Conservation (phyloP, 2,329 filamentous ascomycete genomes). For the Apiospora koreana region DNA sequence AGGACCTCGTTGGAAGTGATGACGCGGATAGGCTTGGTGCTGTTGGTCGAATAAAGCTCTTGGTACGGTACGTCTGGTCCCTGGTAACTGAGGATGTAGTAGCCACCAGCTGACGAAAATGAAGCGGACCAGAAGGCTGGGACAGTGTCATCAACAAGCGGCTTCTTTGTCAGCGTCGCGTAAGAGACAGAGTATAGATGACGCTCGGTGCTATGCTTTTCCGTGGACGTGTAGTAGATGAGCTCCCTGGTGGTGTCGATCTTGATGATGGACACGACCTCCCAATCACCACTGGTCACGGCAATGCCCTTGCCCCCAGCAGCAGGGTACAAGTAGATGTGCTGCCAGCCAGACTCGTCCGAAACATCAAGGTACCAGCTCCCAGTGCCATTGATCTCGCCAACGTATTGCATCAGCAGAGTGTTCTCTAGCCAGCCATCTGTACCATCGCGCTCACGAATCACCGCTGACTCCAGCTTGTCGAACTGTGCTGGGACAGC, state of each 20-base stretch:
- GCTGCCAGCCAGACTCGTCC: conserved; percentile 65
- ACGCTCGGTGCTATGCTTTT: conserved; percentile 65
- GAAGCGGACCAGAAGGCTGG: conserved; percentile 64
- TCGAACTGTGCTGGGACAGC: conserved; percentile 44
- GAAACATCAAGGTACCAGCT: conserved; percentile 67
- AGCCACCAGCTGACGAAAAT: conserved; percentile 62
- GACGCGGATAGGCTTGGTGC: conserved; percentile 52
- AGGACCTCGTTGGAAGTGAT: conserved; percentile 62
- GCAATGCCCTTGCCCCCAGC: conserved; percentile 54
- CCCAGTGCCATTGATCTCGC: conserved; percentile 40
- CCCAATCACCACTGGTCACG: conserved; percentile 67
- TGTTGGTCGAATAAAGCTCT: conserved; percentile 62
- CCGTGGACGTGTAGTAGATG: conserved; percentile 66
- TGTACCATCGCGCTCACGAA: conserved; percentile 58
- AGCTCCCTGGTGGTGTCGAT: conserved; percentile 57
- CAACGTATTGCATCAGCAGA: conserved; percentile 56
- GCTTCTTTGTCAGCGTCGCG: conserved; percentile 50
- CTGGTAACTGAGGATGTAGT: conserved; percentile 65
- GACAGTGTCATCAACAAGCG: conserved; percentile 62
- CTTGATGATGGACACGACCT: conserved; percentile 60
- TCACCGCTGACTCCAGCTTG: conserved; percentile 38
- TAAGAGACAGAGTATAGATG: conserved; percentile 69
- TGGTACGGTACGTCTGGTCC: conserved; percentile 71
- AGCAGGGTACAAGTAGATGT: conserved; percentile 65
- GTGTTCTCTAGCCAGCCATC: conserved; percentile 66